These are phyloP conservation scores for Umbelopsis ramanniana DNA, from an alignment of 192 early-diverging fungal species.

Conservation along the genomic window DNA sequence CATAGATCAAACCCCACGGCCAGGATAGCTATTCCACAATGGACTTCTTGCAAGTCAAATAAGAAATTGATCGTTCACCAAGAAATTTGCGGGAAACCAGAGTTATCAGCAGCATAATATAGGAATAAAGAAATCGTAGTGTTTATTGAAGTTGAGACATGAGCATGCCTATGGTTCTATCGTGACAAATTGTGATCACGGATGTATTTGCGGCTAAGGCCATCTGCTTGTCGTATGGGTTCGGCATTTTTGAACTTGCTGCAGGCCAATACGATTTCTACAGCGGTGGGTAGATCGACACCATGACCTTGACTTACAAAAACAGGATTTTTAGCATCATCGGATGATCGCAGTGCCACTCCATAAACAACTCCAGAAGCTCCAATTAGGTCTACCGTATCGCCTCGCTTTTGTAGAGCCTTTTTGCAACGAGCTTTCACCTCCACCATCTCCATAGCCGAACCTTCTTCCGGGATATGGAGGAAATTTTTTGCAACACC, in stretches of 20 bases:
- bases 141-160: not conserved
- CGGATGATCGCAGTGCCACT: conserved; percentile 50
- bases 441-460: conserved; percentile 47
- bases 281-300: conserved; percentile 70
- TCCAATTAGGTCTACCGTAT: conserved; percentile 50
- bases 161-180: not conserved
- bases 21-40: not conserved
- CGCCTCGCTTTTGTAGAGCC: conserved; percentile 39
- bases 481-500: conserved; percentile 93
- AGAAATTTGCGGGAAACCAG: not conserved
- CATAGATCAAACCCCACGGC: too few relatives aligned
- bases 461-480: conserved; percentile 66
- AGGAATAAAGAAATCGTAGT: not conserved
- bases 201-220: conserved; percentile 60
- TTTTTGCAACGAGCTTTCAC: conserved; percentile 56
- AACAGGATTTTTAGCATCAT: conserved; percentile 71
- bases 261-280: conserved; percentile 66
- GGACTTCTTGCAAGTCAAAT: not conserved
- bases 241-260: conserved; percentile 76
- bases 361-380: conserved; percentile 52
- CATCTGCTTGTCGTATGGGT: conserved; percentile 89
- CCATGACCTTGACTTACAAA: conserved; percentile 89
- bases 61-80: not conserved
- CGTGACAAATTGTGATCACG: conserved; percentile 27
- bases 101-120: not conserved